Conservation (phyloP, 768 basidiomycete species). For the Russula dissimulans region DNA sequence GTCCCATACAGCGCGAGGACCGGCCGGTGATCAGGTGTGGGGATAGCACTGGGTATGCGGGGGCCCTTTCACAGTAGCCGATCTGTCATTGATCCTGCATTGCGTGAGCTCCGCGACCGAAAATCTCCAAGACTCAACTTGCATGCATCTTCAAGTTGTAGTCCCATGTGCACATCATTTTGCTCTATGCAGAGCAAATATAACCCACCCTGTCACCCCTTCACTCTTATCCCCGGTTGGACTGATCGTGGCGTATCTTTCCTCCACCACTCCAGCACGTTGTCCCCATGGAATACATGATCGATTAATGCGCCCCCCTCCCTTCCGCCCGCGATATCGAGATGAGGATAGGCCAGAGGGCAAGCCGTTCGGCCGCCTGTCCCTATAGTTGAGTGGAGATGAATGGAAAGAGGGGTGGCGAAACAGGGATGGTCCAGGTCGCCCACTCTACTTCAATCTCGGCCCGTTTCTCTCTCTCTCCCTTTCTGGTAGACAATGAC, state of each 20-base stretch:
- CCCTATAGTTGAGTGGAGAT: background rate
- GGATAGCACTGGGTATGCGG: background rate
- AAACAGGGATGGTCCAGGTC: background rate
- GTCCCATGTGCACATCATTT: too few relatives aligned
- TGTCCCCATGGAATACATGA: background rate
- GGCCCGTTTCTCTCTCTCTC: background rate
- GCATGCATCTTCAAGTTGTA: too few relatives aligned
- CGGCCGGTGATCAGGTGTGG: background rate
- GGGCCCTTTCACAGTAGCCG: background rate
- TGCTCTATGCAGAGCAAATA: too few relatives aligned
- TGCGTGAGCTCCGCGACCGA: constrained; percentile 3
- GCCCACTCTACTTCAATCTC: background rate
- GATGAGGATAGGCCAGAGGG: background rate
- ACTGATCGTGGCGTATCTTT: background rate
- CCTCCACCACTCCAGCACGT: constrained; percentile 14
- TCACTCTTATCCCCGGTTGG: background rate
- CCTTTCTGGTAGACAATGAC: background rate
- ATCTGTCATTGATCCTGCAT: background rate
- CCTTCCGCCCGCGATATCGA: background rate
- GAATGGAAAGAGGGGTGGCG: background rate
- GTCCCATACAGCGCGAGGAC: background rate
- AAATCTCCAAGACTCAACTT: background rate
- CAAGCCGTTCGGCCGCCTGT: background rate
- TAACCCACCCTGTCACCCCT: background rate
- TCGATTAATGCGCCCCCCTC: background rate